Conservation (phyloP, 345 rosid genomes). For the Populus alba region DNA sequence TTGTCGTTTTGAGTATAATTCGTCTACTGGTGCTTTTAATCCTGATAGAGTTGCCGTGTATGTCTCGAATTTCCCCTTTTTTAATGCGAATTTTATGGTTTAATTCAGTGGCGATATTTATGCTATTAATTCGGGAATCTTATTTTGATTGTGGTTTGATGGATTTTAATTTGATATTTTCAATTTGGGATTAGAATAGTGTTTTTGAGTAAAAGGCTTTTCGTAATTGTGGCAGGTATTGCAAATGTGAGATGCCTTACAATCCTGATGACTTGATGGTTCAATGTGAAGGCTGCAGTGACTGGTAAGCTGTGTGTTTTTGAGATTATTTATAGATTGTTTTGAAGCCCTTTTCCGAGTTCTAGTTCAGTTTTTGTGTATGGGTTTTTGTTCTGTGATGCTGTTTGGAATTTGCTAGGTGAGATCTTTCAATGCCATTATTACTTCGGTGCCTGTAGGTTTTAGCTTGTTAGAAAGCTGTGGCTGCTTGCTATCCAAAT, state of each 20-base stretch:
- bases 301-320: slow-evolving; percentile 55
- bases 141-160: neutral
- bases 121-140: neutral
- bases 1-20: slow-evolving; percentile 95
- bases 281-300: slow-evolving; percentile 90
- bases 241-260: slow-evolving; percentile 99
- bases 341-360: slow-evolving; percentile 2
- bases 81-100: neutral
- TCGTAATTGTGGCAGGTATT: slow-evolving; percentile 51
- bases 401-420: neutral
- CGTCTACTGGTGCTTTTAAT: slow-evolving; percentile 74
- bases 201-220: no score
- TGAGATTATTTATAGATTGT: neutral
- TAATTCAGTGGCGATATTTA: neutral
- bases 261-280: slow-evolving; percentile 98
- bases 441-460: neutral
- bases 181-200: neutral
- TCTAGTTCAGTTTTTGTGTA: neutral
- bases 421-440: neutral
- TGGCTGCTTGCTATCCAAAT: neutral
- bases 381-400: neutral
- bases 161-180: neutral
- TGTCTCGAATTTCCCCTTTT: slow-evolving; percentile 13
- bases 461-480: neutral
- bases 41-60: slow-evolving; percentile 98